A percentile compares a stretch with the other conserved stretches of the same genome.
Evolutionary conservation across 495 filamentous ascomycete species (phyloP).

Genomic region (Penicillium lividum): DNA sequence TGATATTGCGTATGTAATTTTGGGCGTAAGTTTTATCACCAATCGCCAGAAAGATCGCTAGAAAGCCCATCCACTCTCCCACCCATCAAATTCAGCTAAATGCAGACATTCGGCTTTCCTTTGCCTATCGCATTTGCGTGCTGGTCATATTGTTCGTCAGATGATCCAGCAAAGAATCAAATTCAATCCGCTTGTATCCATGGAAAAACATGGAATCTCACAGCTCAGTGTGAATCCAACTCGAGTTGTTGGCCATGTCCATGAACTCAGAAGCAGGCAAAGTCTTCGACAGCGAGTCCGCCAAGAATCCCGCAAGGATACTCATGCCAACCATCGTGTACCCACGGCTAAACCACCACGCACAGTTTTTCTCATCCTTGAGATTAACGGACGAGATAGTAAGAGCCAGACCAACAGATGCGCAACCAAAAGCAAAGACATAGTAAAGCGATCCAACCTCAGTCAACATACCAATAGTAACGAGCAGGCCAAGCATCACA

Average conservation of each 20-base stretch:
- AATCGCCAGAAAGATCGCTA: not conserved
- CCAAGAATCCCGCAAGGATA: not conserved
- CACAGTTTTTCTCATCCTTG: not conserved
- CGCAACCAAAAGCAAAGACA: not conserved
- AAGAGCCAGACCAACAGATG: not conserved
- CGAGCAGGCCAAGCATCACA: not conserved
- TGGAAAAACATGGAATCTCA: not conserved
- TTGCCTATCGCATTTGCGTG: not conserved
- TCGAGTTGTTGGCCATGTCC: not conserved
- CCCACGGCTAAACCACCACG: not conserved
- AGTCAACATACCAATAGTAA: not conserved
- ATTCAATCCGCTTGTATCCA: not conserved
- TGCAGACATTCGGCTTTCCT: not conserved
- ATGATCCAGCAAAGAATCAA: not conserved
- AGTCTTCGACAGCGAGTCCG: not conserved
- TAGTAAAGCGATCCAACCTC: not conserved
- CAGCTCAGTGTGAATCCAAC: not conserved
- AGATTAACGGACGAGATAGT: not conserved
- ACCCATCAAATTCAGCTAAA: not conserved
- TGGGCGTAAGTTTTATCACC: not conserved
- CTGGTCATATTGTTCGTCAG: not conserved
- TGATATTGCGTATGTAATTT: not conserved
- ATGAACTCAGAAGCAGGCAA: not conserved
- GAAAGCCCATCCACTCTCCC: not conserved
- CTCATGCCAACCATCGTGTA: not conserved